phyloP scores from a whole-genome alignment of 768 basidiomycete species.

The Cubamyces lactineus region DNA sequence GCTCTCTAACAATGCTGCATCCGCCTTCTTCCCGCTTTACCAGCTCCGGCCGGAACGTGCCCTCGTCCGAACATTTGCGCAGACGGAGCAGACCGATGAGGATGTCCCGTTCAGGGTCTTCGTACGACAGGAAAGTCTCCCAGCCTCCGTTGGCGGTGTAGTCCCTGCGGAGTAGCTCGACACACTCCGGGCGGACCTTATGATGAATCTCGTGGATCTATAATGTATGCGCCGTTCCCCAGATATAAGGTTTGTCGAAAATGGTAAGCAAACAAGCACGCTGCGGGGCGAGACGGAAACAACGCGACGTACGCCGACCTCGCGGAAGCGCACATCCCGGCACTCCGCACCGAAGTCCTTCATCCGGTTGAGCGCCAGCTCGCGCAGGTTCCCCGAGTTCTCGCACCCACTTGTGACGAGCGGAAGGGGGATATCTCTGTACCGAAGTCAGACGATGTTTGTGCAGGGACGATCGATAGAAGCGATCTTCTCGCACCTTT shows the following conservation, averaged over 20 bases:
- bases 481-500: conserved; percentile 57
- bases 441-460: background rate
- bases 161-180: conserved; percentile 93
- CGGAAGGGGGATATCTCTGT: conserved; percentile 94
- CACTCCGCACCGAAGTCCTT: conserved; percentile 99
- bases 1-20: conserved; percentile 90
- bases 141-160: conserved; percentile 98
- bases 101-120: conserved; percentile 97
- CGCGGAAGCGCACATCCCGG: conserved; percentile 94
- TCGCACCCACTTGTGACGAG: conserved; percentile 97
- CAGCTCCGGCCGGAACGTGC: conserved; percentile 94
- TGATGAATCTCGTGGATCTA: conserved; percentile 99
- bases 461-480: background rate
- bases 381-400: conserved; percentile 95
- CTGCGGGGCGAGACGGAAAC: background rate
- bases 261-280: conserved; percentile 12
- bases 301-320: conserved; percentile 82
- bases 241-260: background rate
- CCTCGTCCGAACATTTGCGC: conserved; percentile 95
- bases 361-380: conserved; percentile 95
- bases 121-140: conserved; percentile 99
- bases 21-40: conserved; percentile 72
- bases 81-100: conserved; percentile 90
- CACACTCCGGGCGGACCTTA: conserved; percentile 93
- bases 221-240: background rate